Base-by-base conservation (phyloP, 2,329 filamentous ascomycete species). In the Fonsecaea pedrosoi region DNA sequence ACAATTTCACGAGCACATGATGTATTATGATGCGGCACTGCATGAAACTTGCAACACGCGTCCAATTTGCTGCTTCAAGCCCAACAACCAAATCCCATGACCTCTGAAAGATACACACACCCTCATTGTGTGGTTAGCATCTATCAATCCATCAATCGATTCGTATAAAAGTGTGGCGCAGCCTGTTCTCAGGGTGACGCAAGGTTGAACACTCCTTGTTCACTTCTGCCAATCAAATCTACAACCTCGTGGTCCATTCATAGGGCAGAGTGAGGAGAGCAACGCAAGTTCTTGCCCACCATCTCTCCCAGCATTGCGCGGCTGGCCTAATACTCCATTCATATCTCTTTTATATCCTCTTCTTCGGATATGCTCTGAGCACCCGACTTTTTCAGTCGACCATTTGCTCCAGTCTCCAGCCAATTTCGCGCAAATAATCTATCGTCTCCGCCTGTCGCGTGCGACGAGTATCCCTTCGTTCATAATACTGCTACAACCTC, bases 231-330 rank as follows among this genome's bases (percentile, higher is more conserved):
- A 50, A 50, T 54, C 60, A 56, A 38, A 35, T 38, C 38, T 48
- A 18, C 37, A 56, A n/a, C 25, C 37, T 58, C 60, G 35, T 53
- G 40, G 54, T 30, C 34, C 54, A 32, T 61, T 34, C 48, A 48
- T 60, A 61, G 59, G 59, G 59, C 59, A 54, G 48, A 61, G 59
- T 61, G 59, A 61, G 45, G 59, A 61, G 59, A 35, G 32, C 57
- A 37, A 45, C 40, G 32, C 45, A 25, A 13, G 18, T 48, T 50
- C 56, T 59, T 42, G 38, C 25, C 56, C 45, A 9, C 56, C 38
- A 35, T 60, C 34, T 45, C 50, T 37, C 59, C 59, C n/a, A 54
- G 13, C 42, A 40, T 54, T 61, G 58, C 59, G 45, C 45, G 45
- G 34, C 59, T 50, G 34, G 59, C 18, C 48, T 37, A 32, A 45